Conservation (phyloP, 805 yeast genomes). For the Barnettozyma sucrosica region DNA sequence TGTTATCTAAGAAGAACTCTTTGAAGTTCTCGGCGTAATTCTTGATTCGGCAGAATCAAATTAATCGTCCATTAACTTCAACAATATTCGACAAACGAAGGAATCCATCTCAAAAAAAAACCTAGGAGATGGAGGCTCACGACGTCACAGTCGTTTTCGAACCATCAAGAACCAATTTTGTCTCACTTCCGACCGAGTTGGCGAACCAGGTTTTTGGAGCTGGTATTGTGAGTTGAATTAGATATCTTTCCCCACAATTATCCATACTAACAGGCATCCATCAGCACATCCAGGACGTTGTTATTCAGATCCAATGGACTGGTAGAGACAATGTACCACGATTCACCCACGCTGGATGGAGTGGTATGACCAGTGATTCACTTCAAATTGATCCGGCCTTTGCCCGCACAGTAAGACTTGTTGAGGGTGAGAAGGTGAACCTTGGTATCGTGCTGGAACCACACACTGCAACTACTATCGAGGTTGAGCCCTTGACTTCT, state of each 20-base stretch:
- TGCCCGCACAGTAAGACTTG: constrained; percentile 45
- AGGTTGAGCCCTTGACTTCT: constrained; percentile 68
- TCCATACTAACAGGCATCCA: constrained; percentile 13
- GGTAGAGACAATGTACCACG: constrained; percentile 20
- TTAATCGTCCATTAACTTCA: neutral
- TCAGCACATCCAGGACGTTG: constrained; percentile 45
- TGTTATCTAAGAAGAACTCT: neutral
- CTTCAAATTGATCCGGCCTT: constrained; percentile 66
- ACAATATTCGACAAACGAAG: neutral
- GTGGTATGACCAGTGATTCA: constrained; percentile 43
- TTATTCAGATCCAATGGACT: constrained; percentile 40
- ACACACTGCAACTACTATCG: constrained; percentile 54
- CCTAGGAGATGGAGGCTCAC: constrained; percentile 12
- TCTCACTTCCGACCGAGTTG: constrained; percentile 47
- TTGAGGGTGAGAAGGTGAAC: constrained; percentile 35
- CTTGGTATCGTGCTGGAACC: constrained; percentile 43
- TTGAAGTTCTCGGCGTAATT: neutral
- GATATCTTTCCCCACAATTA: neutral
- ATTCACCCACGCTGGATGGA: constrained; percentile 55
- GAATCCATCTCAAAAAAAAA: neutral
- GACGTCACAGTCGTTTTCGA: constrained; percentile 27
- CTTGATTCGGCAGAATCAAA: neutral
- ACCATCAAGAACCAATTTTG: constrained; percentile 42
- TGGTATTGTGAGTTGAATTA: constrained; percentile 36
- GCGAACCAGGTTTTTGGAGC: constrained; percentile 43